A percentile compares a stretch with the other conserved stretches of the same genome.
These are phyloP conservation scores for Saturnispora serradocipensis DNA, from an alignment of 805 yeast species.

Conservation along the genomic window DNA sequence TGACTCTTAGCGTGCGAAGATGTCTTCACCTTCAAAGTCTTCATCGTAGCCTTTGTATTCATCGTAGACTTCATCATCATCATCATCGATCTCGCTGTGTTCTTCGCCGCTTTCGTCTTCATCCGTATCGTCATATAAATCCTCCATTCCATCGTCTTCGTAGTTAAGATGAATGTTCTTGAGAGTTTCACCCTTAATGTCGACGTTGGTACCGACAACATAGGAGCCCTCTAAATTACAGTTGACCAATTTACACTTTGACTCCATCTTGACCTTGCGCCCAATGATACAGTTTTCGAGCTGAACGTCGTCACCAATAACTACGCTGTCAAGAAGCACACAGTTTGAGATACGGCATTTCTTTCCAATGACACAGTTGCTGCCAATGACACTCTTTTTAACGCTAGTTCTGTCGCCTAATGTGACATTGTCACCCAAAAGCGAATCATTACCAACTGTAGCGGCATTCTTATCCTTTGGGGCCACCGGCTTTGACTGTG, in stretches of 20 bases:
- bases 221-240: conserved; percentile 83
- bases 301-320: conserved; percentile 65
- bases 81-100: conserved; percentile 6
- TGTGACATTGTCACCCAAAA: conserved; percentile 57
- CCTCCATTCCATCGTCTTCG: conserved; percentile 15
- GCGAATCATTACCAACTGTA: conserved; percentile 78
- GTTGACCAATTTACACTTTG: conserved; percentile 58
- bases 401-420: conserved; percentile 80
- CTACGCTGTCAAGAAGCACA: conserved; percentile 61
- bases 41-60: conserved; percentile 50
- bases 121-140: conserved; percentile 24
- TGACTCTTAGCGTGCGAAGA: conserved; percentile 21
- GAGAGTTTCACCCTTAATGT: conserved; percentile 33
- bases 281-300: conserved; percentile 89
- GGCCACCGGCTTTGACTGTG: not conserved
- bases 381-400: conserved; percentile 76
- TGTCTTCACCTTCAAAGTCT: conserved; percentile 37
- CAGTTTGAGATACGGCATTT: conserved; percentile 86
- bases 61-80: conserved; percentile 35
- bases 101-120: conserved; percentile 32
- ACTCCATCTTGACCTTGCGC: conserved; percentile 48
- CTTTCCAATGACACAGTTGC: conserved; percentile 67
- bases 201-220: conserved; percentile 48
- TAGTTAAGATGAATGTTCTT: conserved; percentile 29
- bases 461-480: conserved; percentile 45